phyloP scores from a whole-genome alignment of 192 early-diverging fungal genomes.

The Coemansia sp. region DNA sequence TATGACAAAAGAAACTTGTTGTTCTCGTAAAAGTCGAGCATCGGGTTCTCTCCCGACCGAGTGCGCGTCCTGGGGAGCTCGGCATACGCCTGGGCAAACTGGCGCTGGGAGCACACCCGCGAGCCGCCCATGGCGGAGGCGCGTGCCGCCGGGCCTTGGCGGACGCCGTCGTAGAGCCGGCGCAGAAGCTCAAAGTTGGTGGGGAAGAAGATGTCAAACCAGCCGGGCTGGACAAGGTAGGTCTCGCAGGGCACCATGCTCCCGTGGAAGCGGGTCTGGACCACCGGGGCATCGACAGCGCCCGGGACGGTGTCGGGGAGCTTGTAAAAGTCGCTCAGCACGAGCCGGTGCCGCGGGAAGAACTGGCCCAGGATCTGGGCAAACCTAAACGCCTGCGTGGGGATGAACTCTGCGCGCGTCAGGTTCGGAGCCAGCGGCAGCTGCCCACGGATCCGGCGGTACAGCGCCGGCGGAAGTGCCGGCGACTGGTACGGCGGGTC shows the following conservation, averaged over 20 bases:
- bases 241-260: constrained; percentile 93
- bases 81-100: constrained; percentile 73
- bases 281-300: constrained; percentile 84
- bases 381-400: constrained; percentile 72
- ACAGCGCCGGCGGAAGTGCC: constrained; percentile 43
- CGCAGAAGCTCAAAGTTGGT: constrained; percentile 87
- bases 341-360: constrained; percentile 82
- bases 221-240: constrained; percentile 95
- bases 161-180: constrained; percentile 68
- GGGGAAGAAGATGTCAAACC: constrained; percentile 99
- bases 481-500: constrained; percentile 56
- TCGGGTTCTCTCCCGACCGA: constrained; percentile 86
- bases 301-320: constrained; percentile 73
- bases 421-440: constrained; percentile 86
- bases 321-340: constrained; percentile 83
- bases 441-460: constrained; percentile 51
- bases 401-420: constrained; percentile 81
- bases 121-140: constrained; percentile 5
- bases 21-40: constrained; percentile 95
- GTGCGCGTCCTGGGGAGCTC: constrained; percentile 71
- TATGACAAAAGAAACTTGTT: constrained; percentile 58
- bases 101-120: constrained; percentile 61
- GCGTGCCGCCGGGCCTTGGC: constrained; percentile 37
- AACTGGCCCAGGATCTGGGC: constrained; percentile 67
- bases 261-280: constrained; percentile 86